These are phyloP conservation scores for Eucalyptus regnans DNA, from an alignment of 345 rosid genomes.

Conservation along the genomic window DNA sequence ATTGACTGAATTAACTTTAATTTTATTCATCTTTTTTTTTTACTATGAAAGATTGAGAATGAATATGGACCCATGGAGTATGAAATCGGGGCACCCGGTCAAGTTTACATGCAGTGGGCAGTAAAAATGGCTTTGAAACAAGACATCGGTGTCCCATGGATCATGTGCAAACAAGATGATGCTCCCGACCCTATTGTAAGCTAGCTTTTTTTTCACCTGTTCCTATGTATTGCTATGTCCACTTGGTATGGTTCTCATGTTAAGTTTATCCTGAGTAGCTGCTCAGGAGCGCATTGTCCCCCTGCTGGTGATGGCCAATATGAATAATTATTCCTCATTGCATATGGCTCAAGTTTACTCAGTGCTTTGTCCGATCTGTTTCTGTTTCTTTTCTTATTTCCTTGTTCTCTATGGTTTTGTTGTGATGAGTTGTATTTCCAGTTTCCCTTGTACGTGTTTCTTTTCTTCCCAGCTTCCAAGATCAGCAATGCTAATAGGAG, in stretches of 20 bases:
- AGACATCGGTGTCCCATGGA: slow-evolving; percentile 94
- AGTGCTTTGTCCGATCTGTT: slow-evolving; percentile 3
- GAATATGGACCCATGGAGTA: slow-evolving; percentile 97
- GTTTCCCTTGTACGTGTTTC: not conserved
- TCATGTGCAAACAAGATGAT: slow-evolving; percentile 99
- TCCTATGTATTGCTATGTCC: not conserved
- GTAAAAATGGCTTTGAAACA: slow-evolving; percentile 93
- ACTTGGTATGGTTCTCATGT: not conserved
- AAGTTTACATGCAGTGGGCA: slow-evolving; percentile 76
- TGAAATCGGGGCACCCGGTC: slow-evolving; percentile 73
- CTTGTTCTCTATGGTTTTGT: not conserved
- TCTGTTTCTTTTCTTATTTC: not conserved
- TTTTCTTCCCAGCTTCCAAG: not conserved
- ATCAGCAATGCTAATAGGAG: not conserved
- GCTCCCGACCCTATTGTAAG: slow-evolving; percentile 94
- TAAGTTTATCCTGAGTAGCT: not conserved
- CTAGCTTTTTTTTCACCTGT: not conserved
- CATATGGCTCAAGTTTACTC: slow-evolving; percentile 22
- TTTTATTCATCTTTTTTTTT: not conserved
- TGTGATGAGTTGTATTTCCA: slow-evolving; percentile 7
- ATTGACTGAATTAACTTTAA: not conserved
- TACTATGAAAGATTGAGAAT: slow-evolving; percentile 74
- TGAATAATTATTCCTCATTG: slow-evolving; percentile 13
- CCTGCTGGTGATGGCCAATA: slow-evolving; percentile 3
- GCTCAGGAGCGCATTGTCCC: not conserved